Evolutionary conservation across 257 asterid species (phyloP).

Genomic region (Plantago elongata): DNA sequence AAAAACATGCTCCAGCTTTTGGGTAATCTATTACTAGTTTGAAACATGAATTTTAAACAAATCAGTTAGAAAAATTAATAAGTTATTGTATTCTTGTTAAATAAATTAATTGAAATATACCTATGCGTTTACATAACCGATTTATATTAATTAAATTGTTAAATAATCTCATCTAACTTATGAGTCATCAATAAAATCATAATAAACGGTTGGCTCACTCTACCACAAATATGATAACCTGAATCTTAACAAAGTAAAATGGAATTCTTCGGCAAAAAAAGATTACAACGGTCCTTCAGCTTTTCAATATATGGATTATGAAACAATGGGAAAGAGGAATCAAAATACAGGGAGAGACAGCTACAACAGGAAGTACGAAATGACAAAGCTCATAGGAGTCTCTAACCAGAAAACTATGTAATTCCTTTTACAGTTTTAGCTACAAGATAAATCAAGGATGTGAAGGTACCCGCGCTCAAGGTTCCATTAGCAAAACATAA

Average conservation of each 20-base stretch:
- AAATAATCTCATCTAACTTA: too few relatives aligned
- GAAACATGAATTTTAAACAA: too few relatives aligned
- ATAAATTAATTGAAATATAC: too few relatives aligned
- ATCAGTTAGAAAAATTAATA: too few relatives aligned
- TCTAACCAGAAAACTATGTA: slow-evolving; percentile 14
- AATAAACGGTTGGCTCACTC: too few relatives aligned
- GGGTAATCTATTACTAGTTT: too few relatives aligned
- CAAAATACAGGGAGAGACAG: slow-evolving; percentile 7
- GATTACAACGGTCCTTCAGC: neutral
- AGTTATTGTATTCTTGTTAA: too few relatives aligned
- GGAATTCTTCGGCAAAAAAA: neutral
- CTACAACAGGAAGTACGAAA: too few relatives aligned
- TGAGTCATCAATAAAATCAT: too few relatives aligned
- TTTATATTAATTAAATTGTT: too few relatives aligned
- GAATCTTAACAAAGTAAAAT: neutral
- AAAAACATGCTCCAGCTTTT: too few relatives aligned
- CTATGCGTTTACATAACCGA: too few relatives aligned
- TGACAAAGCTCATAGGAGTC: neutral
- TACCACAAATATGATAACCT: neutral
- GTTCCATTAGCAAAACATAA: slow-evolving; percentile 10
- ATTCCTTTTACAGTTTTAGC: slow-evolving; percentile 8
- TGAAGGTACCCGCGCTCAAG: slow-evolving; percentile 7
- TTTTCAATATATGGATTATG: slow-evolving; percentile 13
- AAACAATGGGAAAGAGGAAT: neutral
- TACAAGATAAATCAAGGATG: slow-evolving; percentile 4